Base-by-base conservation (phyloP, 441 rosid species). In the Manihot esculenta region DNA sequence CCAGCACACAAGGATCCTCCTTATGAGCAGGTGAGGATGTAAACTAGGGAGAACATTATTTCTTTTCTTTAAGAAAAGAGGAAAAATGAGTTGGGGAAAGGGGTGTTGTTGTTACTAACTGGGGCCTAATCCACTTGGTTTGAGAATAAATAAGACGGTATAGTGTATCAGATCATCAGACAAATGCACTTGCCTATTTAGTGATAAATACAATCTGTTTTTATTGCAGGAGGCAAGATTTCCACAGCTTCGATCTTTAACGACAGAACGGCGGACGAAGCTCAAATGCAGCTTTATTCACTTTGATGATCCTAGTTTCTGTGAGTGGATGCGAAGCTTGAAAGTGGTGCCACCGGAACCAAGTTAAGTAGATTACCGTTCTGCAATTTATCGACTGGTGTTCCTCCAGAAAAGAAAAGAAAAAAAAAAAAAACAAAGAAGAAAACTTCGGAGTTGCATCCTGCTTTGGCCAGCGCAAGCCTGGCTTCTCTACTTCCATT, bases 1-100 rank as follows among this genome's bases (percentile, higher is more conserved):
- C 95, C 99, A 21, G 98, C 97, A 53, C 97, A 93, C 85, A 93
- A 91, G 84, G 99, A 95, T 79, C 97, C 97, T 76, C 97, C 99
- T 55, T 95, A 95, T 67, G 97, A 93, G 70, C 99, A 93, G 94
- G 97, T 93, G 64, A 84, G 74, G 57, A 58, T 44, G 12, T 35
- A 35, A 35, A 35, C 7, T 2, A 2, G 41, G 3, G 41, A 35
- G 5, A 35, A 35, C 0, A 2, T 2, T 2, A 35, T 35, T 35
- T 35, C 41, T 35, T 35, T 35, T 3, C 7, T 35, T 35, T 35
- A 35, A 17, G 20, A 6, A 24, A 3, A 9, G 62, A 20, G 18
- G 27, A 21, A 24, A 15, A 5, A 0, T 2, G 41, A 0, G 7
- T 26, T 45, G 41, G 41, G 41, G 41, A 35, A 7, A 0, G 5